Conservation (phyloP, 176 grass and related monocot genomes). For the Coix lacrymajobi region DNA sequence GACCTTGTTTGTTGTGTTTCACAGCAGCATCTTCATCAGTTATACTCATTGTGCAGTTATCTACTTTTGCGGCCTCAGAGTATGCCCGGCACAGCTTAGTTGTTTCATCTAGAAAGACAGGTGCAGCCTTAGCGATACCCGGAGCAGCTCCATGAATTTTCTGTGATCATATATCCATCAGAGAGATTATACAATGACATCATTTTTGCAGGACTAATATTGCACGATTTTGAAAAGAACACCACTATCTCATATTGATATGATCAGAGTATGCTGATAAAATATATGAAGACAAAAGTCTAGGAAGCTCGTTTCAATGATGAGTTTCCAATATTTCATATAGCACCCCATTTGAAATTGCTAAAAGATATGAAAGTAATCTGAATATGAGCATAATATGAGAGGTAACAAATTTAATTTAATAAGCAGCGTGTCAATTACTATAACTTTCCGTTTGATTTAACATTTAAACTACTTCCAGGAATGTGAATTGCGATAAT, state of each 20-base stretch:
- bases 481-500: not conserved
- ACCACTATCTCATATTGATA: not conserved
- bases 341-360: not conserved
- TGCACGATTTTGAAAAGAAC: conserved; percentile 14
- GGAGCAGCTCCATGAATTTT: conserved; percentile 46
- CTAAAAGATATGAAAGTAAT: not conserved
- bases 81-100: conserved; percentile 69
- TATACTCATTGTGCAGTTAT: conserved; percentile 20
- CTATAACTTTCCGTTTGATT: not conserved
- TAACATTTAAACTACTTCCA: not conserved
- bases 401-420: not conserved
- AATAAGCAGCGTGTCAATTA: not conserved
- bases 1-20: conserved; percentile 25
- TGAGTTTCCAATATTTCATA: not conserved
- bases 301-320: not conserved
- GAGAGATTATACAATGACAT: conserved; percentile 20
- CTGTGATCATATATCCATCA: conserved; percentile 46
- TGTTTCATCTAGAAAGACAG: conserved; percentile 70
- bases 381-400: not conserved
- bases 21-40: conserved; percentile 23
- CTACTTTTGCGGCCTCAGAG: conserved; percentile 46
- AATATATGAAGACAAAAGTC: not conserved
- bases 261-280: not conserved
- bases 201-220: conserved; percentile 18
- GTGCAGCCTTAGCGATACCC: conserved; percentile 56